phyloP scores from a whole-genome alignment of 106 monocot species.

The Xerophyta viscosa region DNA sequence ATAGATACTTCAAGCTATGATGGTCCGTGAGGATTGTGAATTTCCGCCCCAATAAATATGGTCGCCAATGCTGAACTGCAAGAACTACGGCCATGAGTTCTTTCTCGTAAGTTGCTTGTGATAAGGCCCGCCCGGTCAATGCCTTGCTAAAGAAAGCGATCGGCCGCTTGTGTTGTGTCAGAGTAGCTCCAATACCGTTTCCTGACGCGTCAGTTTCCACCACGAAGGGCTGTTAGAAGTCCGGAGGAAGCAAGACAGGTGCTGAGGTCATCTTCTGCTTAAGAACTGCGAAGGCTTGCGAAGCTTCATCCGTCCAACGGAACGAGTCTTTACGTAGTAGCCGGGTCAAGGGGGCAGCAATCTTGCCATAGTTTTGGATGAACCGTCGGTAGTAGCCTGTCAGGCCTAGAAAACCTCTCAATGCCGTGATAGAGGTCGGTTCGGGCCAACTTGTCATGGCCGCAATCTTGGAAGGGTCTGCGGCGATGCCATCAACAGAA shows the following conservation, averaged over 20 bases:
- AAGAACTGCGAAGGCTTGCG: neutral
- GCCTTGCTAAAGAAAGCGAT: neutral
- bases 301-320: neutral
- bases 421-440: neutral
- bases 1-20: neutral
- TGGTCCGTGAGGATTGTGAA: slow-evolving; percentile 7
- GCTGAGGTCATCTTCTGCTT: neutral
- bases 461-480: neutral
- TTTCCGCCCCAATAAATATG: neutral
- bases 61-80: neutral
- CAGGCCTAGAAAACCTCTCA: neutral
- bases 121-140: neutral
- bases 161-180: neutral
- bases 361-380: neutral
- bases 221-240: neutral
- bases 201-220: slow-evolving; percentile 4
- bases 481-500: neutral
- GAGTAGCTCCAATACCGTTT: neutral
- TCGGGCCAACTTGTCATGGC: neutral
- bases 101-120: neutral
- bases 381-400: neutral
- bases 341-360: slow-evolving; percentile 1
- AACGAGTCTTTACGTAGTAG: neutral
- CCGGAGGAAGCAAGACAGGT: neutral
- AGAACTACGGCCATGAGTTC: neutral